Conservation (phyloP, 2,329 filamentous ascomycete species). For the Colletotrichum scovillei region DNA sequence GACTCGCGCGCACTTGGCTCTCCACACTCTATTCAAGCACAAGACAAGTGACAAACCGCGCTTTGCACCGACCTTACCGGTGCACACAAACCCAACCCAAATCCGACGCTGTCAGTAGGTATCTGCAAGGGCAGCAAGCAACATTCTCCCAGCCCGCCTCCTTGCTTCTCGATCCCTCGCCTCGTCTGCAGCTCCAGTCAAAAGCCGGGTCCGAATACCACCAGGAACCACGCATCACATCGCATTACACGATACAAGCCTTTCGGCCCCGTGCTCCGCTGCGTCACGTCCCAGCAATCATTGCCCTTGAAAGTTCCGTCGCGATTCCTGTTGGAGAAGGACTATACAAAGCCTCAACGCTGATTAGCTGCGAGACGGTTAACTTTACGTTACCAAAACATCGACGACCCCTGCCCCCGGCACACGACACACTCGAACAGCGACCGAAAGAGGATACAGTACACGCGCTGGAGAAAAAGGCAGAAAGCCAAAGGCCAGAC, state of each 20-base stretch:
- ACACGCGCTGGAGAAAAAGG: not conserved
- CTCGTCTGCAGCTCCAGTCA: slow-evolving; percentile 9
- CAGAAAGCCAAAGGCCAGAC: slow-evolving; percentile 28
- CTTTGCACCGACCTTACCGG: not conserved
- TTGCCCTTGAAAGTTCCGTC: slow-evolving; percentile 13
- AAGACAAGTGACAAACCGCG: slow-evolving; percentile 8
- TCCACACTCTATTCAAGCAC: slow-evolving; percentile 24
- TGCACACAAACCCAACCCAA: not conserved
- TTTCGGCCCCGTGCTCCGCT: slow-evolving; percentile 15
- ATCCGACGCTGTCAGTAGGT: not conserved
- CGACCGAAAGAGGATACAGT: not conserved
- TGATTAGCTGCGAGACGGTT: slow-evolving; percentile 30
- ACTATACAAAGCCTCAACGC: slow-evolving; percentile 23
- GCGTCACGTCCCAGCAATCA: slow-evolving; percentile 29
- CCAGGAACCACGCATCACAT: not conserved
- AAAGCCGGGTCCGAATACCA: slow-evolving; percentile 5
- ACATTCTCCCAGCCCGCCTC: not conserved
- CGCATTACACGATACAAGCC: slow-evolving; percentile 24
- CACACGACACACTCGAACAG: slow-evolving; percentile 32
- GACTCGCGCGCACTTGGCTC: slow-evolving; percentile 26
- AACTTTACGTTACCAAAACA: slow-evolving; percentile 36
- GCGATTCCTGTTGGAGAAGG: slow-evolving; percentile 16
- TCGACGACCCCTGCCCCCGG: slow-evolving; percentile 23
- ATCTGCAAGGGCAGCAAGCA: slow-evolving; percentile 17
- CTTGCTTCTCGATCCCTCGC: slow-evolving; percentile 13